phyloP scores from a whole-genome alignment of 148 eudicot genomes.

The Chenopodium formosanum region DNA sequence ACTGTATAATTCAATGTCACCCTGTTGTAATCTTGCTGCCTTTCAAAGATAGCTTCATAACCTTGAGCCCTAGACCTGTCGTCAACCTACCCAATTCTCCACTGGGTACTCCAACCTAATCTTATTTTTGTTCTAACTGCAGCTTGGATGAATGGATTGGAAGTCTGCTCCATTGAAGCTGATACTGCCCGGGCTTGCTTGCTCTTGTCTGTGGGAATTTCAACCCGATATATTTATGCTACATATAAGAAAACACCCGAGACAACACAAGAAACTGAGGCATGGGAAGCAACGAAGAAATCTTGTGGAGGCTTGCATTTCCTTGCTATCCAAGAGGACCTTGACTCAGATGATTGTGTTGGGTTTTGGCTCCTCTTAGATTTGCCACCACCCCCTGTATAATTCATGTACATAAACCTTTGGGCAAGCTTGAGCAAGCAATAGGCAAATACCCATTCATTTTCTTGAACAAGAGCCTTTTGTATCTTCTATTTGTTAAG shows the following conservation, averaged over 20 bases:
- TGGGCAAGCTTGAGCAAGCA: not conserved
- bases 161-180: slow-evolving; percentile 90
- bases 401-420: slow-evolving; percentile 20
- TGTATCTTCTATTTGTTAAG: not conserved
- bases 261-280: slow-evolving; percentile 80
- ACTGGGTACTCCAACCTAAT: not conserved
- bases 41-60: not conserved
- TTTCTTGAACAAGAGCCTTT: not conserved
- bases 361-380: slow-evolving; percentile 96
- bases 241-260: slow-evolving; percentile 67
- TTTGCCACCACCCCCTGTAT: slow-evolving; percentile 92
- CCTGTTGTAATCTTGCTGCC: not conserved
- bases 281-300: slow-evolving; percentile 94
- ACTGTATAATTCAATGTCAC: not conserved
- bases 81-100: too few relatives aligned
- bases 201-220: slow-evolving; percentile 74
- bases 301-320: slow-evolving; percentile 88
- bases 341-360: slow-evolving; percentile 85
- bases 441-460: not conserved
- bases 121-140: slow-evolving; percentile 22
- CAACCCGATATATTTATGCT: slow-evolving; percentile 77
- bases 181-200: slow-evolving; percentile 52
- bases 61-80: not conserved
- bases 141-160: slow-evolving; percentile 99
- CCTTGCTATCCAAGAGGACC: slow-evolving; percentile 83